Conservation (phyloP, 176 grass and related monocot genomes). For the Oryza brachyantha region DNA sequence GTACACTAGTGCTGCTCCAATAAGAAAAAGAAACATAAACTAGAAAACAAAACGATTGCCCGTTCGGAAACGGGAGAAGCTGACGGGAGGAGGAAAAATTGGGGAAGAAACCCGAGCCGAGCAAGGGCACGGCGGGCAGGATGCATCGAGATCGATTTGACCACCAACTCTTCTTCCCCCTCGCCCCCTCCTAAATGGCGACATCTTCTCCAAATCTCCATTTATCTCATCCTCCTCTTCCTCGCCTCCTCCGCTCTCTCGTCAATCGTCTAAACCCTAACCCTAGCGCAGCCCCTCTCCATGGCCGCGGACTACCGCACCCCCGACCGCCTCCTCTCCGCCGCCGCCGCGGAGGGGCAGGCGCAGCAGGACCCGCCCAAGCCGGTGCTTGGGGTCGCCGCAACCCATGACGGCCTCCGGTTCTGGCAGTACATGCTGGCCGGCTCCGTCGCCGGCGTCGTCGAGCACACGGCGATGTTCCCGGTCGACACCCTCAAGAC, state of each 20-base stretch:
- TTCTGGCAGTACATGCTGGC: slow-evolving; percentile 98
- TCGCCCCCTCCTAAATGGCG: slow-evolving; percentile 44
- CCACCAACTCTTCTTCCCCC: slow-evolving; percentile 29
- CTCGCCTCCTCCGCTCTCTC: slow-evolving; percentile 13
- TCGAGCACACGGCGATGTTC: slow-evolving; percentile 93
- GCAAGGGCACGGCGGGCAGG: background rate
- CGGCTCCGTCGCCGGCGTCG: slow-evolving; percentile 83
- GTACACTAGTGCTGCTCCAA: background rate
- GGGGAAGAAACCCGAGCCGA: slow-evolving; percentile 21
- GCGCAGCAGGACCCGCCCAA: slow-evolving; percentile 24
- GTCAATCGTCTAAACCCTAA: slow-evolving; percentile 35
- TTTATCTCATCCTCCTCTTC: slow-evolving; percentile 33
- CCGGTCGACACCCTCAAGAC: slow-evolving; percentile 91
- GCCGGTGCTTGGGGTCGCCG: slow-evolving; percentile 26
- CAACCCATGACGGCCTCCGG: slow-evolving; percentile 67
- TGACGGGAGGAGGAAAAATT: background rate
- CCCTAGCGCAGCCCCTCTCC: slow-evolving; percentile 21
- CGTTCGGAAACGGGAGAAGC: background rate
- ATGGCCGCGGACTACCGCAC: slow-evolving; percentile 71
- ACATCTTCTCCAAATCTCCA: slow-evolving; percentile 41
- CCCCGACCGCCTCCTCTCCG: slow-evolving; percentile 47
- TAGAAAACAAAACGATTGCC: background rate
- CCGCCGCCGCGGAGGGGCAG: slow-evolving; percentile 26
- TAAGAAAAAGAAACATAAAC: background rate
- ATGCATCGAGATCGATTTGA: slow-evolving; percentile 45